A percentile compares a stretch with the other conserved stretches of the same genome.
Conservation (phyloP, 441 rosid species). For the Codiaeum variegatum region DNA sequence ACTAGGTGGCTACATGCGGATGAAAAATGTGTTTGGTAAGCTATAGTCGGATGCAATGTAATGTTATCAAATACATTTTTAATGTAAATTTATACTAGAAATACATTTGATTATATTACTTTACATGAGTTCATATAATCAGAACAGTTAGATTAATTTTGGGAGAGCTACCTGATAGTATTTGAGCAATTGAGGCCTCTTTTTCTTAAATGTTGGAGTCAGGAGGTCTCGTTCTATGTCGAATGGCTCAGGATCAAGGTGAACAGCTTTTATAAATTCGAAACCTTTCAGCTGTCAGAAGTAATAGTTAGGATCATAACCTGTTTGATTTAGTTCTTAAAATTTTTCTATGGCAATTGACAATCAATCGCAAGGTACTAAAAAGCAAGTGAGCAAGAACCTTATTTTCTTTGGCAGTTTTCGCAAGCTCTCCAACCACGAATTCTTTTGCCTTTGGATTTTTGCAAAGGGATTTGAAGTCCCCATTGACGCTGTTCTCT, state of each 20-base stretch:
- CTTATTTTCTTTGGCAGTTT: slow-evolving; percentile 68
- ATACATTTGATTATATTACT: too few species aligned
- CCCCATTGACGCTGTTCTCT: slow-evolving; percentile 56
- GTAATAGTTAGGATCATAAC: not conserved
- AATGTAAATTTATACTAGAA: too few species aligned
- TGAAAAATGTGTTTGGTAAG: not conserved
- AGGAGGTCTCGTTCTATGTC: slow-evolving; percentile 87
- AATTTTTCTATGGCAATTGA: not conserved
- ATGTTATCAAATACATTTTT: too few species aligned
- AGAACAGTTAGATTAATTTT: not conserved
- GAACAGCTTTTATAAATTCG: slow-evolving; percentile 71
- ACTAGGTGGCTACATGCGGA: not conserved
- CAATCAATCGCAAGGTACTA: not conserved
- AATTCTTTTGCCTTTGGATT: slow-evolving; percentile 57
- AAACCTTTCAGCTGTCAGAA: slow-evolving; percentile 78
- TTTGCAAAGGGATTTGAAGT: slow-evolving; percentile 63
- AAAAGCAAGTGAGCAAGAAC: slow-evolving; percentile 29
- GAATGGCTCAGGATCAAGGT: slow-evolving; percentile 79
- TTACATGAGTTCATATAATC: not conserved
- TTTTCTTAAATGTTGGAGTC: slow-evolving; percentile 92
- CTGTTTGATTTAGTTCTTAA: not conserved
- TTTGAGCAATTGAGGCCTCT: slow-evolving; percentile 87
- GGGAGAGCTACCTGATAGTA: slow-evolving; percentile 59
- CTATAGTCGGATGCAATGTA: too few species aligned
- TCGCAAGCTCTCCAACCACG: slow-evolving; percentile 62